Evolutionary conservation across 192 early-diverging fungal species (phyloP).

Genomic region (Backusella mclennaniae): DNA sequence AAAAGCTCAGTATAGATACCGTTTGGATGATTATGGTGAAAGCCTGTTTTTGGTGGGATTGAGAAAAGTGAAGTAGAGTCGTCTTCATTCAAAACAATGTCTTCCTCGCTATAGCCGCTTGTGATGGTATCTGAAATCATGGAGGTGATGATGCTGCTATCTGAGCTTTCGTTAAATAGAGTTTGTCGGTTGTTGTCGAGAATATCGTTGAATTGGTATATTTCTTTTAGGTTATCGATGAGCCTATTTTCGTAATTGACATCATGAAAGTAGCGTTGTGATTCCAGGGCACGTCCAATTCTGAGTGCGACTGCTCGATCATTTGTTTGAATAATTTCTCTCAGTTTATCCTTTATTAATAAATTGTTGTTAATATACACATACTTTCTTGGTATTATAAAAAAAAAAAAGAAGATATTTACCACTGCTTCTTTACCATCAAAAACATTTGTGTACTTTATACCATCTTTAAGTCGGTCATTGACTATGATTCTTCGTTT

Average conservation of each 20-base stretch:
- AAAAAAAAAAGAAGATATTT: slow-evolving; percentile 6
- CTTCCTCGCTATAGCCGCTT: not conserved
- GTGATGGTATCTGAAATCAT: not conserved
- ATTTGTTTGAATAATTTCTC: slow-evolving; percentile 70
- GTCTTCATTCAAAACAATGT: not conserved
- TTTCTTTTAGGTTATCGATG: slow-evolving; percentile 73
- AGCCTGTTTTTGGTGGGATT: not conserved
- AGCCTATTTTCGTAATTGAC: slow-evolving; percentile 82
- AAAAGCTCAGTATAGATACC: slow-evolving; percentile 89
- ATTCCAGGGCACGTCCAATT: slow-evolving; percentile 83
- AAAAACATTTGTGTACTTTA: slow-evolving; percentile 15
- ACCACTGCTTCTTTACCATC: slow-evolving; percentile 25
- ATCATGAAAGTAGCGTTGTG: slow-evolving; percentile 90
- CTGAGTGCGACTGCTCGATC: slow-evolving; percentile 84
- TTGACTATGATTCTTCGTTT: slow-evolving; percentile 12
- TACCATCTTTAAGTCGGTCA: slow-evolving; percentile 44
- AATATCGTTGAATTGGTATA: slow-evolving; percentile 69
- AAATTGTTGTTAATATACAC: not conserved
- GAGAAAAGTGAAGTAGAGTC: not conserved
- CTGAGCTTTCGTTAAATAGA: not conserved
- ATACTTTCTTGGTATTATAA: not conserved
- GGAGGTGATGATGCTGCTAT: not conserved
- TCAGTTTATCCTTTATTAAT: slow-evolving; percentile 50
- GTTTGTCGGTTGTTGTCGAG: not conserved
- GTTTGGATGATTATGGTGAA: slow-evolving; percentile 3